Percentiles rank a stretch among this genome's conserved stretches.
Conservation (phyloP, 371 early-diverging fungal species). For the Umbelopsis sp. region DNA sequence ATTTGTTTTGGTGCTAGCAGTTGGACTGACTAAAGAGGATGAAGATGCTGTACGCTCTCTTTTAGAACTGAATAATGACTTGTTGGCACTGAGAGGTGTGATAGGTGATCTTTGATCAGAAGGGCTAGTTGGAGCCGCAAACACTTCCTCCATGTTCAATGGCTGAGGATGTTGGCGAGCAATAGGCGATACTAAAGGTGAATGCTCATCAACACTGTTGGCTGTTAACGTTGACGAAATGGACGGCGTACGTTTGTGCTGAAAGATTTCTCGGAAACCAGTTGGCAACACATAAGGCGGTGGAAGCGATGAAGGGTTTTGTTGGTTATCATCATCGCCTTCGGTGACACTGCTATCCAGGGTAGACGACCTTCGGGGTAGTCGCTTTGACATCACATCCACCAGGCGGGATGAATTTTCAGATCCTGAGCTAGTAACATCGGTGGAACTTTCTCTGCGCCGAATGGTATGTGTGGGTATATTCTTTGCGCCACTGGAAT, state of each 20-base stretch:
- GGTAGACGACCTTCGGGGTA: constrained; percentile 1
- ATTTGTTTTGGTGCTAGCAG: background rate
- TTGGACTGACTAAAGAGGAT: background rate
- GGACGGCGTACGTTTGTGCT: constrained; percentile 26
- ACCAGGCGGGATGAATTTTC: background rate
- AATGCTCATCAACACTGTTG: constrained; percentile 7
- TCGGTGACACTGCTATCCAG: background rate
- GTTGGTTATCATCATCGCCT: constrained; percentile 19
- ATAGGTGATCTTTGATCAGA: background rate
- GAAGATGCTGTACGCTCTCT: constrained; percentile 7
- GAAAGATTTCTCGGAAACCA: constrained; percentile 27
- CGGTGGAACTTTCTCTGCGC: constrained; percentile 7
- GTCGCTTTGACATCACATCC: constrained; percentile 3
- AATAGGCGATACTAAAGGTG: background rate
- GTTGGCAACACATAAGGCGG: constrained; percentile 21
- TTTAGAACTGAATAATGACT: background rate
- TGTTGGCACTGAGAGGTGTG: background rate
- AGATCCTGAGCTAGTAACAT: background rate
- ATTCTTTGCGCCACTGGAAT: constrained; percentile 24
- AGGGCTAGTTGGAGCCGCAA: background rate
- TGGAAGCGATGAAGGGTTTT: constrained; percentile 16
- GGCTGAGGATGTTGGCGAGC: background rate
- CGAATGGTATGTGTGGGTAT: background rate
- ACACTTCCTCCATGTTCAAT: constrained; percentile 23
- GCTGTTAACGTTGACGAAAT: constrained; percentile 22